A percentile compares a stretch with the other conserved stretches of the same genome.
These are phyloP conservation scores for Podaxis sp. DNA, from an alignment of 768 basidiomycete species.

Conservation along the genomic window DNA sequence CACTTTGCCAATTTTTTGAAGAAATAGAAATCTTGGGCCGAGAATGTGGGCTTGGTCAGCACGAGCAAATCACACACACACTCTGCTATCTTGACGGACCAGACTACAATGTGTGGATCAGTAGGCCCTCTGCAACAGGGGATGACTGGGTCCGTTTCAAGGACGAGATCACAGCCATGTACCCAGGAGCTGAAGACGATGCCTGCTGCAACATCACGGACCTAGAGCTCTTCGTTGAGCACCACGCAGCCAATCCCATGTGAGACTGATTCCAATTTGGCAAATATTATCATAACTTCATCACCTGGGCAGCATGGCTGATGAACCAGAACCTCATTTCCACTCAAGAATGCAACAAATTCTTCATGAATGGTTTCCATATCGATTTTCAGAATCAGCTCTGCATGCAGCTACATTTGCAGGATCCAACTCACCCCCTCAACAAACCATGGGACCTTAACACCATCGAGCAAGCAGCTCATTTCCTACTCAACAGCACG, in stretches of 20 bases:
- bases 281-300: neutral
- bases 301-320: neutral
- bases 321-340: no score
- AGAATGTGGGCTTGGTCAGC: neutral
- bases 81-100: neutral
- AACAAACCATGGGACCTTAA: no score
- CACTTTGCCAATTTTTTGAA: neutral
- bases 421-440: no score
- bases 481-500: no score
- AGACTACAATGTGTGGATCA: neutral
- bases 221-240: no score
- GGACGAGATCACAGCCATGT: neutral
- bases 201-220: neutral
- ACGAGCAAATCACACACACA: neutral
- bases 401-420: no score
- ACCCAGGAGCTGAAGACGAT: neutral
- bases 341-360: no score
- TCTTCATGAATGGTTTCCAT: neutral
- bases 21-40: no score
- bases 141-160: neutral
- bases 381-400: neutral
- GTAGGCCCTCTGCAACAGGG: neutral
- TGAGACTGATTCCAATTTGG: neutral
- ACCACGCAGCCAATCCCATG: no score
- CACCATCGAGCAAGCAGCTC: no score